Evolutionary conservation across 2,329 filamentous ascomycete genomes (phyloP), one percentile per base, ranked within the genome.

Genomic region (Aspergillus sp.): DNA sequence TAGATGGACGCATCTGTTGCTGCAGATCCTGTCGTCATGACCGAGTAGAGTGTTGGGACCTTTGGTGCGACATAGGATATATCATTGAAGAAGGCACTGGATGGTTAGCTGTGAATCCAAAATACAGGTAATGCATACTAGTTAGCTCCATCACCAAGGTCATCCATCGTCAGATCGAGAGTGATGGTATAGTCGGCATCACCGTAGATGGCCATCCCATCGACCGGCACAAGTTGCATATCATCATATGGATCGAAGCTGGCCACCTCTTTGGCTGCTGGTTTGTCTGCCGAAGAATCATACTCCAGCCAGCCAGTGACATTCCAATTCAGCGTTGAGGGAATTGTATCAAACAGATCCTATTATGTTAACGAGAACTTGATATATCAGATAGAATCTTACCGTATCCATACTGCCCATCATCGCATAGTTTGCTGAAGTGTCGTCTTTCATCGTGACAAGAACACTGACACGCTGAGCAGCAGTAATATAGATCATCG

Each of bases 21-120:
- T 10, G 73, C 44, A 5, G 60, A 55, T 13, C 79, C 81, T 1
- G 79, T 66, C 0, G 78, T 80, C 2, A 93, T 71, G 0, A 76
- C 86, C 0, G 84, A 86, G 71, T 88, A 93, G 0, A 94, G 73
- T 0, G 84, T 82, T 0, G 88, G 88, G 0, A 93, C 87, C 59
- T 87, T 88, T 39, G 86, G 86, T 0, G 65, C 42, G 6, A 78
- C 77, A 63, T 90, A 94, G 33, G 85, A 87, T 48, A 88, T 81
- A 62, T 87, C 82, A 71, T 90, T 90, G 46, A 86, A 83, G 69
- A 84, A 84, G 45, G 82, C 82, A 32, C 55, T 59, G 72, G 61
- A 62, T 81, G 78, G 36, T 42, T 37, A 35, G 35, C 28, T 6
- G 5, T 35, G 10, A 33, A 11, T 27, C 28, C 85, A 85, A 66